phyloP scores from a whole-genome alignment of 1,139 yeast species.

The Candida tetrigidarum region DNA sequence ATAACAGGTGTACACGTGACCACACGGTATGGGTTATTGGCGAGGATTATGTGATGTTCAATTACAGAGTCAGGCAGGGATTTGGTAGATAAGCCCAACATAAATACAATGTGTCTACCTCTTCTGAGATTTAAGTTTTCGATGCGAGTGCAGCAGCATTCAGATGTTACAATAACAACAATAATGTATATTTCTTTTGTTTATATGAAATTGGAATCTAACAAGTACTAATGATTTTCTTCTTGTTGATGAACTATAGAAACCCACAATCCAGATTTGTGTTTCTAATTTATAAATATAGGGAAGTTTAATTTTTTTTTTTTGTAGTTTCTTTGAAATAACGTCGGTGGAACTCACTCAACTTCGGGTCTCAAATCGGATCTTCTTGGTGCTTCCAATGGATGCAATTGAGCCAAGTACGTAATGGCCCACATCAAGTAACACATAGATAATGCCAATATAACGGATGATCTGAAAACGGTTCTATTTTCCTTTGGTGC shows the following conservation, averaged over 20 bases:
- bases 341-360: slow-evolving; percentile 2
- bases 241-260: too few species aligned
- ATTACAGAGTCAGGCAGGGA: too few species aligned
- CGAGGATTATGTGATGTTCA: too few species aligned
- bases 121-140: too few species aligned
- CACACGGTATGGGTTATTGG: too few species aligned
- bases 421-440: slow-evolving; percentile 96
- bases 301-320: not conserved
- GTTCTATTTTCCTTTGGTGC: slow-evolving; percentile 64
- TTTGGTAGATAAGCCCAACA: too few species aligned
- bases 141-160: not conserved
- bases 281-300: not conserved
- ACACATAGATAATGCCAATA: slow-evolving; percentile 83
- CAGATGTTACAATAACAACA: not conserved
- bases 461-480: slow-evolving; percentile 92
- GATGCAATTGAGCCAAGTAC: slow-evolving; percentile 77
- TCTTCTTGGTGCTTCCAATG: slow-evolving; percentile 80
- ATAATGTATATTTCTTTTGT: not conserved
- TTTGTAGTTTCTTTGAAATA: not conserved
- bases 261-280: not conserved
- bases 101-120: too few species aligned
- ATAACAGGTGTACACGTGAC: not conserved
- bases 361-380: slow-evolving; percentile 78
- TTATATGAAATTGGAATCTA: not conserved
- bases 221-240: not conserved